Conservation (phyloP, 2,329 filamentous ascomycete species). For the Thielaviopsis ethacetica region DNA sequence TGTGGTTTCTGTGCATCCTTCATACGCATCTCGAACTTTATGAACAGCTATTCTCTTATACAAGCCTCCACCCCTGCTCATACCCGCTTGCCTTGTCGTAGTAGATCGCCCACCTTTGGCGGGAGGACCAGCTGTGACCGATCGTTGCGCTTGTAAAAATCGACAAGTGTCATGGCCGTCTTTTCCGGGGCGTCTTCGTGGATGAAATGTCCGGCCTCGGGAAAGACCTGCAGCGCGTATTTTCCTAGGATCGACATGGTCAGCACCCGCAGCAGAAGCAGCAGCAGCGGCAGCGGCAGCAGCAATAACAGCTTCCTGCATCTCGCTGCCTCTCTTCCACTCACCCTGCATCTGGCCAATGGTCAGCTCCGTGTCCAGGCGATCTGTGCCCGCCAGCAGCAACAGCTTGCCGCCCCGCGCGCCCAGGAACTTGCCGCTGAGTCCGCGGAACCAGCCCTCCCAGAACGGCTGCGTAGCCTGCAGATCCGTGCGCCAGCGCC, state of each 20-base stretch:
- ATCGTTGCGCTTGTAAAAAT: conserved; percentile 89
- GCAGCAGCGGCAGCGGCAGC: too few relatives aligned
- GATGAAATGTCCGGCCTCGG: conserved; percentile 89
- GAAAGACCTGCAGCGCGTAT: conserved; percentile 88
- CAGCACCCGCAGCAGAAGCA: background rate
- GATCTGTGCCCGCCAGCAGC: conserved; percentile 74
- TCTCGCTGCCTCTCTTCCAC: conserved; percentile 8
- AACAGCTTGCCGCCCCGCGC: conserved; percentile 72
- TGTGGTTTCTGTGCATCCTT: background rate
- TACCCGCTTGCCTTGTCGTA: conserved; percentile 45
- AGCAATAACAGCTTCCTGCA: too few relatives aligned
- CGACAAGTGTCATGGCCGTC: conserved; percentile 67
- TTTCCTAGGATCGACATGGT: conserved; percentile 39
- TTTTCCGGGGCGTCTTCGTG: conserved; percentile 90
- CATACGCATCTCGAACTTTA: background rate
- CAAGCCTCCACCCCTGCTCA: conserved; percentile 15
- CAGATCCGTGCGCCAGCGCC: conserved; percentile 78
- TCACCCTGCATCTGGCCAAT: conserved; percentile 94
- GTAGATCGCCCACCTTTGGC: conserved; percentile 71
- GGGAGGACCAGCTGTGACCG: conserved; percentile 70
- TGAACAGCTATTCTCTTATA: background rate
- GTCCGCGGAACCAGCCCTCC: conserved; percentile 81
- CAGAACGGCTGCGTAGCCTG: conserved; percentile 75
- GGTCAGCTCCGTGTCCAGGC: conserved; percentile 78
- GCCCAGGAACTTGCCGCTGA: conserved; percentile 75